Percentiles rank a stretch among this genome's conserved stretches.
These are phyloP conservation scores for Rhodotorula sp. DNA, from an alignment of 1,284 basidiomycete species.

Conservation along the genomic window DNA sequence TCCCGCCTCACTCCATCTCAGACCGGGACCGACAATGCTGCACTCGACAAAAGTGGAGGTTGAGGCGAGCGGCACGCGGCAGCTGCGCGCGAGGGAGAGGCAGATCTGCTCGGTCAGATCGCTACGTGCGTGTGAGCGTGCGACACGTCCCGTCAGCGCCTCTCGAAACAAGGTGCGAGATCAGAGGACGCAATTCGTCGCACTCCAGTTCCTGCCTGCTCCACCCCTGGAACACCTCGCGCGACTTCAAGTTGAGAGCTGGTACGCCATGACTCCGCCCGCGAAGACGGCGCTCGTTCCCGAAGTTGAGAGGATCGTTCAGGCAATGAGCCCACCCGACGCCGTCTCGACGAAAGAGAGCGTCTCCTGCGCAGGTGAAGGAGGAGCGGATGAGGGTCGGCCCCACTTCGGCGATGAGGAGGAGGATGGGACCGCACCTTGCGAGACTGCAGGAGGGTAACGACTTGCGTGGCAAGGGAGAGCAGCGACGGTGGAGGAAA, in stretches of 20 bases:
- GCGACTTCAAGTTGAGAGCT: neutral
- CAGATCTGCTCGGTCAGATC: constrained; percentile 3
- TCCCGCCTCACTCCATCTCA: neutral
- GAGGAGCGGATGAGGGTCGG: neutral
- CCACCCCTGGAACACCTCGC: constrained; percentile 8
- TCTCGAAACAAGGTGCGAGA: too few species aligned
- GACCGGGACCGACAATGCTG: constrained; percentile 3
- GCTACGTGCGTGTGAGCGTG: neutral
- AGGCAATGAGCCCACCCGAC: neutral
- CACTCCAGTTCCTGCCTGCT: neutral
- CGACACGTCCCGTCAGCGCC: too few species aligned
- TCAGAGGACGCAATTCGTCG: constrained; percentile 2
- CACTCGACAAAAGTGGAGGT: constrained; percentile 14
- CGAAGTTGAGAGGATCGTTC: constrained; percentile 1
- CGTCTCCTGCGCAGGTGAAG: constrained; percentile 8
- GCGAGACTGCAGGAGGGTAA: neutral
- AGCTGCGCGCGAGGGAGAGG: neutral
- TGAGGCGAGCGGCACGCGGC: neutral
- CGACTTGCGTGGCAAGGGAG: neutral
- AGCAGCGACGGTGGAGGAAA: constrained; percentile 1
- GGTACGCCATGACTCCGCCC: constrained; percentile 9
- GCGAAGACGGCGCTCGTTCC: constrained; percentile 5
- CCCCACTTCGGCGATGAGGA: too few species aligned
- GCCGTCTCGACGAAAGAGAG: constrained; percentile 18
- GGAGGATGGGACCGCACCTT: too few species aligned